Conservation (phyloP, 768 basidiomycete species). For the Chalciporus pseudorubinellus region DNA sequence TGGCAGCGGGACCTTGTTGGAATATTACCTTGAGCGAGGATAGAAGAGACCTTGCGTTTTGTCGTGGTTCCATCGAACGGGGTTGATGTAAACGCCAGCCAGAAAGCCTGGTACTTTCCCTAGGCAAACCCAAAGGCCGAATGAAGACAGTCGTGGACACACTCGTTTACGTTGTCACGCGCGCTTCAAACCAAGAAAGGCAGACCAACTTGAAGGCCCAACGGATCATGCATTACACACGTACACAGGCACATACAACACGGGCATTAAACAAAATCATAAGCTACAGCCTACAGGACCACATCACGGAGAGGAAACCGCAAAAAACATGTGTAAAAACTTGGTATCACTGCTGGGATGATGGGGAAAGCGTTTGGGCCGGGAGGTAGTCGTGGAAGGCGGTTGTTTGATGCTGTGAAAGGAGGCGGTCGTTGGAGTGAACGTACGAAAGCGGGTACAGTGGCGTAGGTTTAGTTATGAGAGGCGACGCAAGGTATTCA, state of each 20-base stretch:
- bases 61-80: constrained; percentile 24
- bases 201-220: too few species aligned
- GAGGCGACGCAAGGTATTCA: constrained; percentile 14
- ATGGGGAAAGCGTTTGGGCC: not conserved
- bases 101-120: too few species aligned
- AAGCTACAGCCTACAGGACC: not conserved
- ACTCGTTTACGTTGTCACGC: too few species aligned
- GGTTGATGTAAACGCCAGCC: not conserved
- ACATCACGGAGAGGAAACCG: not conserved
- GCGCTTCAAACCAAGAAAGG: too few species aligned
- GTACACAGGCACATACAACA: not conserved
- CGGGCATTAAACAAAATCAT: not conserved
- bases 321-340: not conserved
- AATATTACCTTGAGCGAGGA: constrained; percentile 27
- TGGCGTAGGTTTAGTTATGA: constrained; percentile 29
- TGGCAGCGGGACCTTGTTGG: not conserved
- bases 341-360: not conserved
- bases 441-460: constrained; percentile 27
- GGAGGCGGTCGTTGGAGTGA: constrained; percentile 11
- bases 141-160: too few species aligned
- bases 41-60: constrained; percentile 13
- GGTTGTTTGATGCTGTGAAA: constrained; percentile 1
- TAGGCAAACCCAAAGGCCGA: too few species aligned
- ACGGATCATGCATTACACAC: too few species aligned
- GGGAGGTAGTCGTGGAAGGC: not conserved